Evolutionary conservation across 2,329 filamentous ascomycete species (phyloP).

Genomic region (Didymella pinodella): DNA sequence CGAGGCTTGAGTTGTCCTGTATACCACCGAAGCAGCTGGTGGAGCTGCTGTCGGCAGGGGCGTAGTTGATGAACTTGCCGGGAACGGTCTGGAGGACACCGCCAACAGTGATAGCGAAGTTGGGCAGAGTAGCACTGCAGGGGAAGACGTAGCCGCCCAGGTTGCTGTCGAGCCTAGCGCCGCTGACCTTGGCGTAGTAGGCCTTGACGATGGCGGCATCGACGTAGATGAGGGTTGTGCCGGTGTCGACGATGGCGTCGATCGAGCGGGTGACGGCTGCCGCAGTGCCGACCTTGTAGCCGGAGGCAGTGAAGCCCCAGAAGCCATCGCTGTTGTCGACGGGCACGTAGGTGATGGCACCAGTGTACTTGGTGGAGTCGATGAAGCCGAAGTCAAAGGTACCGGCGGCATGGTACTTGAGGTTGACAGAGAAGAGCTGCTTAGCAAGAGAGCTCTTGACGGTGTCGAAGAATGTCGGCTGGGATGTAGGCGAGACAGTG

Average conservation of each 20-base stretch:
- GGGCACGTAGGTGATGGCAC: conserved; percentile 63
- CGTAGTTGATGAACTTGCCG: conserved; percentile 64
- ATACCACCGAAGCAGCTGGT: conserved; percentile 76
- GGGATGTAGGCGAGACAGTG: conserved; percentile 59
- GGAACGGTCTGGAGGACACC: conserved; percentile 60
- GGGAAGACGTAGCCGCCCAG: conserved; percentile 66
- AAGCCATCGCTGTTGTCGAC: conserved; percentile 67
- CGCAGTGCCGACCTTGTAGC: conserved; percentile 62
- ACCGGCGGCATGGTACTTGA: conserved; percentile 61
- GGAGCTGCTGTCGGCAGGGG: conserved; percentile 51
- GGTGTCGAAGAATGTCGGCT: conserved; percentile 68
- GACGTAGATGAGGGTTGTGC: conserved; percentile 71
- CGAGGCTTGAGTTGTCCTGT: conserved; percentile 67
- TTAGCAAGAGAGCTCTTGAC: conserved; percentile 60
- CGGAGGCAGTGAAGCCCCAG: conserved; percentile 68
- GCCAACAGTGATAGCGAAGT: conserved; percentile 62
- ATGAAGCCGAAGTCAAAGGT: conserved; percentile 68
- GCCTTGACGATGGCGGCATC: conserved; percentile 61
- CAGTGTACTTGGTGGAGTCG: conserved; percentile 65
- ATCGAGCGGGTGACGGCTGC: conserved; percentile 53
- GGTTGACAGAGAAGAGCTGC: conserved; percentile 65
- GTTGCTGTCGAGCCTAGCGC: conserved; percentile 57
- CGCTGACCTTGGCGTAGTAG: conserved; percentile 67
- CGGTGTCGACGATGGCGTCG: conserved; percentile 72
- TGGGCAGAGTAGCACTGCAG: conserved; percentile 60